Percentiles rank a stretch among this genome's conserved stretches.
Conservation (phyloP, 768 basidiomycete species). For the Boletus huronensis region DNA sequence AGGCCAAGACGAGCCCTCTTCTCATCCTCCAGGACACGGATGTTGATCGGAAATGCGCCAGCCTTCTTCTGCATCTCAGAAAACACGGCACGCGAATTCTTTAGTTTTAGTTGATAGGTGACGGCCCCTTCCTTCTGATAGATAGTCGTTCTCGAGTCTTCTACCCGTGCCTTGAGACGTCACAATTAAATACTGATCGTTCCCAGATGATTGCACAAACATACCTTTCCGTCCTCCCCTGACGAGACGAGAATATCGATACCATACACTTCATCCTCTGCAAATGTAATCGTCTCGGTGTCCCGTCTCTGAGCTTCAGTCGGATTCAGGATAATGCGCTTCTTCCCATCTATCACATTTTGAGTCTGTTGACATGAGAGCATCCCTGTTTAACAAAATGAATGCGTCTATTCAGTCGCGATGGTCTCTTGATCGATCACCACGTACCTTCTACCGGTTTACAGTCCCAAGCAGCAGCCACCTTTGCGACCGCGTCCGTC, state of each 20-base stretch:
- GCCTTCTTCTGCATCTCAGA: conserved; percentile 98
- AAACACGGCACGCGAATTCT: conserved; percentile 94
- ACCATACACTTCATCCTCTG: conserved; percentile 93
- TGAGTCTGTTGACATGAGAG: conserved; percentile 93
- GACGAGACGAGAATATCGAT: conserved; percentile 89
- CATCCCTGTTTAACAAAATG: conserved; percentile 58
- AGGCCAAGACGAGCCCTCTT: conserved; percentile 93
- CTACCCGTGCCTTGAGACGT: conserved; percentile 69
- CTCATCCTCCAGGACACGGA: conserved; percentile 92
- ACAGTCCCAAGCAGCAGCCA: conserved; percentile 72
- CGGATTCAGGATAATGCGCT: conserved; percentile 90
- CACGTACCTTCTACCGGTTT: conserved; percentile 88
- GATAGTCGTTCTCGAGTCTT: conserved; percentile 88
- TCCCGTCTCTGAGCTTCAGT: conserved; percentile 80
- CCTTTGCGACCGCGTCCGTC: conserved; percentile 79
- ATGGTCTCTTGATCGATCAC: not conserved
- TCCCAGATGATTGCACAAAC: not conserved
- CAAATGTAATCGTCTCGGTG: conserved; percentile 80
- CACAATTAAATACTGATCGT: not conserved
- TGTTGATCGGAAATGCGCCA: conserved; percentile 96
- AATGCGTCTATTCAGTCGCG: not conserved
- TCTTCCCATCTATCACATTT: conserved; percentile 94
- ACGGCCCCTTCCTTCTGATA: conserved; percentile 85
- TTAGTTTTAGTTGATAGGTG: conserved; percentile 97
- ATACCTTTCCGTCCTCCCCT: conserved; percentile 86